Base-by-base conservation (phyloP, 345 rosid species). In the Eucalyptus albens region DNA sequence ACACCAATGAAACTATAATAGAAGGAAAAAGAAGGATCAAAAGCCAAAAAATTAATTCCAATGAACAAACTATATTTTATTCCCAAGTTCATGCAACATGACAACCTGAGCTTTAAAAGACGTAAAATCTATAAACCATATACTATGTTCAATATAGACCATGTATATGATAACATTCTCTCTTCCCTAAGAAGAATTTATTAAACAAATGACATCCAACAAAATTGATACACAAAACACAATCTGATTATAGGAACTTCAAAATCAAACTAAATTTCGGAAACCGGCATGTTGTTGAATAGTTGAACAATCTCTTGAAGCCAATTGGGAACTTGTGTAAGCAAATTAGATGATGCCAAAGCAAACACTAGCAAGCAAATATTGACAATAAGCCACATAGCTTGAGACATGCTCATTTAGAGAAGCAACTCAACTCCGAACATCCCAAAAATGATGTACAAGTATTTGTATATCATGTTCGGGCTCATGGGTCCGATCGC, bases 281-380 rank as follows among this genome's bases (percentile, higher is more conserved):
- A 16, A 67, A 67, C 0, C 2, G 12, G 24, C 1, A 16, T 0
- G 1, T 69, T 1, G 0, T 31, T 3, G 10, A 69, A 31, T 0
- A 16, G 4, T 17, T 31, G 11, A 69, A 31, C 4, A 31, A 69
- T 69, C 40, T 69, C 22, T 10, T 4, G 12, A 69, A 69, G 5
- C 19, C 12, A 11, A 2, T 9, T 0, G 4, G 2, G 10, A 31
- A 5, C 42, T 31, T 9, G 42, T 1, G 4, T 22, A 6, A 69
- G 42, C 12, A 15, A 6, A 69, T 6, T 17, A 2, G n/a, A 65
- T 1, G 15, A 69, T 5, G 80, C 7, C 80, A 31, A 69, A 69
- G 42, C 42, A 69, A 31, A 69, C 4, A 31, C 0, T 69, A 69
- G 42, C 42, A 69, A 16, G 2, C 5, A 67, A 6, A 67, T 31